Percentiles rank a stretch among this genome's conserved stretches.
Conservation (phyloP, 441 rosid species). For the Daphne laureola region DNA sequence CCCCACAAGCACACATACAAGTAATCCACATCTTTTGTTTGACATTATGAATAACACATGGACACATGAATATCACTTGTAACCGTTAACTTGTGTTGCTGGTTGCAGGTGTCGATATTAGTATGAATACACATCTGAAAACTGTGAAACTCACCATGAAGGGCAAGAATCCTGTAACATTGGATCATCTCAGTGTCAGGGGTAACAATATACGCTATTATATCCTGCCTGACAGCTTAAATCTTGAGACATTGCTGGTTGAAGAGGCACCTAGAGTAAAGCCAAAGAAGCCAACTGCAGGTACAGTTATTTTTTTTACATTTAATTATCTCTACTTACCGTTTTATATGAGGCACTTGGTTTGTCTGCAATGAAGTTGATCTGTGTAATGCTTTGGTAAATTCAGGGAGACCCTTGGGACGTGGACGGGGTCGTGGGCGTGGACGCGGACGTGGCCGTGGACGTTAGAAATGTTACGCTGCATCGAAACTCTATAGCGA, state of each 20-base stretch:
- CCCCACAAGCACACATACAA: too few species aligned
- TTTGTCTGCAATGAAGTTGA: conserved; percentile 1
- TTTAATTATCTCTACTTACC: background rate
- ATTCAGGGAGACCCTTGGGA: conserved; percentile 73
- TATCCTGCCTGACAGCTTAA: conserved; percentile 95
- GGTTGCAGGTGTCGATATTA: conserved; percentile 77
- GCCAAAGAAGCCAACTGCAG: conserved; percentile 93
- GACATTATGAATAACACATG: background rate
- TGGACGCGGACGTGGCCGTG: conserved; percentile 90
- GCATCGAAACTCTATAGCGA: conserved; percentile 13
- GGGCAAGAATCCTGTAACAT: conserved; percentile 83
- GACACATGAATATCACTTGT: background rate
- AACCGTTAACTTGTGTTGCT: conserved; percentile 5
- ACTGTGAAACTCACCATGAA: conserved; percentile 82
- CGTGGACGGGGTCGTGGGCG: conserved; percentile 94
- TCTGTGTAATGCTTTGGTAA: conserved; percentile 3
- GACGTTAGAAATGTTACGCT: conserved; percentile 39
- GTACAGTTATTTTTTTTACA: conserved; percentile 23
- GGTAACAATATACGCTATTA: conserved; percentile 95
- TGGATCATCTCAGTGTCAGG: conserved; percentile 94
- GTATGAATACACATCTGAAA: conserved; percentile 96
- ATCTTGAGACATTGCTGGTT: conserved; percentile 88
- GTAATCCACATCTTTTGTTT: too few species aligned
- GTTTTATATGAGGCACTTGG: background rate
- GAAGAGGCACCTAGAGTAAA: conserved; percentile 93